Evolutionary conservation across 495 filamentous ascomycete genomes (phyloP), one percentile per base, ranked within the genome.

Genomic region (Rusavskia elegans): DNA sequence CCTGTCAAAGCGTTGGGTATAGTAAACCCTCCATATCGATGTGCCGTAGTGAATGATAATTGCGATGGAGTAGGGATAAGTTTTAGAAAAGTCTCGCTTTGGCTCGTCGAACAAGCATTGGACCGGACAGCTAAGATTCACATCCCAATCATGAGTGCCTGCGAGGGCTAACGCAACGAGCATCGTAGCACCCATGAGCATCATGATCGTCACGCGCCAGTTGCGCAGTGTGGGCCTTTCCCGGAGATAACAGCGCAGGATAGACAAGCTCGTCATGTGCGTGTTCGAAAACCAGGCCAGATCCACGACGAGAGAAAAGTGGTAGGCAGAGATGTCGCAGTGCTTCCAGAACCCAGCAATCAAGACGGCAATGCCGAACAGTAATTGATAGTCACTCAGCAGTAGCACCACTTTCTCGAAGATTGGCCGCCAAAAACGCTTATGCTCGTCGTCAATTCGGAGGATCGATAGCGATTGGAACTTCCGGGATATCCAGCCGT

Each of bases 361-460:
- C 8, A 65, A 37, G 41, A 70, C 63, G 9, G 68, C 64, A 25
- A 65, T 52, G 20, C 68, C 68, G 4, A 65, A 66, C 40, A 70
- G 61, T 2, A 73, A 54, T 52, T 73, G 70, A 45, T 69, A 65
- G 55, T 71, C 70, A 53, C 61, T 66, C 23, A 73, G 53, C 7
- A 53, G 48, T 17, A 63, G 46, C 20, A 65, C 55, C 25, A 63
- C 25, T 25, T 20, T 45, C 20, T 51, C 29, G 19, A 63, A 30
- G 21, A 48, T 45, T n/a, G 52, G 45, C 20, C 42, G 51, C 51
- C 52, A 57, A 32, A 50, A 48, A 35, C 13, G 13, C 44, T 23
- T 46, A 0, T 29, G 44, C 44, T 46, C 14, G 8, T 46, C 23
- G 14, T 29, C 7, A 5, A 46, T 29, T 29, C 23, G 44, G 14